Percentiles rank a stretch among this genome's conserved stretches.
Evolutionary conservation across 106 monocot species (phyloP).

Genomic region (Allium sativum): DNA sequence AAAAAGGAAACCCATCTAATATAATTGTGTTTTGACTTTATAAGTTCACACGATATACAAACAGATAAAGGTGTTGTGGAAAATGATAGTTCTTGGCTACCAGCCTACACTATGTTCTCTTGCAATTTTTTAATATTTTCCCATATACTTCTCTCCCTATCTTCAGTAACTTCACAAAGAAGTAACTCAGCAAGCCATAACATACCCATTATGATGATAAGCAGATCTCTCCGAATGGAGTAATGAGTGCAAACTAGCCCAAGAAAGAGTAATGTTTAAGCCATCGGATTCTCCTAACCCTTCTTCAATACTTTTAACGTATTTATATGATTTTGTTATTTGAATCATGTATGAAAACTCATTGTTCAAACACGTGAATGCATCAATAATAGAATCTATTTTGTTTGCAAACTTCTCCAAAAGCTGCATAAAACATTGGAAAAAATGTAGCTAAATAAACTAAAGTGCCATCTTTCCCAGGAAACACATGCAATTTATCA

Average conservation of each 20-base stretch:
- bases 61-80: slow-evolving; percentile 54
- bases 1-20: slow-evolving; percentile 90
- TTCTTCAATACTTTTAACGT: slow-evolving; percentile 35
- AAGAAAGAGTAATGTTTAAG: slow-evolving; percentile 48
- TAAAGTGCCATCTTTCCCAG: too few relatives aligned
- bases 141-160: slow-evolving; percentile 42
- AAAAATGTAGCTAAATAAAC: slow-evolving; percentile 6
- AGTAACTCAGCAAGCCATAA: slow-evolving; percentile 90
- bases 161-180: slow-evolving; percentile 55
- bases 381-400: slow-evolving; percentile 49
- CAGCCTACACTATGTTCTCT: slow-evolving; percentile 53
- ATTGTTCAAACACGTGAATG: slow-evolving; percentile 60
- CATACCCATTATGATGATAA: slow-evolving; percentile 84
- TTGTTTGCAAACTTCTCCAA: slow-evolving; percentile 58
- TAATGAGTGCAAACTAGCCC: slow-evolving; percentile 83
- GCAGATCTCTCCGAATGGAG: slow-evolving; percentile 73
- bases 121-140: slow-evolving; percentile 55
- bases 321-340: slow-evolving; percentile 58
- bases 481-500: too few relatives aligned
- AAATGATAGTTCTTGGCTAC: slow-evolving; percentile 54
- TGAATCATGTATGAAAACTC: slow-evolving; percentile 67
- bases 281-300: slow-evolving; percentile 34
- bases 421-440: slow-evolving; percentile 28
- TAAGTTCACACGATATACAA: slow-evolving; percentile 63
- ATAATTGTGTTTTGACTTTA: slow-evolving; percentile 83